Percentiles rank a stretch among this genome's conserved stretches.
Evolutionary conservation across 345 rosid species (phyloP).

Genomic region (Eucalyptus brandiana): DNA sequence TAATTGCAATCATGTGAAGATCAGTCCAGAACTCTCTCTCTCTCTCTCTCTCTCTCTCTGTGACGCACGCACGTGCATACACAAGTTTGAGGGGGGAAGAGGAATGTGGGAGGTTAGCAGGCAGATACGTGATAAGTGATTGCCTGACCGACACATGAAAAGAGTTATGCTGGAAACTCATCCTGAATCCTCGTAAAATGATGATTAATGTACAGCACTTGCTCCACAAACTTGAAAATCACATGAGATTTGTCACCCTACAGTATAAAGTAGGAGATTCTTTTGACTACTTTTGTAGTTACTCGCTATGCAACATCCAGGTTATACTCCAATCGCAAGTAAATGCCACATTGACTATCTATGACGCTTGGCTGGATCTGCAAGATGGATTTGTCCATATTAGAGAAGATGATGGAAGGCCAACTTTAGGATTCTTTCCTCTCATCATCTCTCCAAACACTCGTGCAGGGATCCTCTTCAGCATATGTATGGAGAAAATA

Average conservation of each 20-base stretch:
- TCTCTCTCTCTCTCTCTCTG: not conserved
- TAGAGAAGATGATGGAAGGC: conserved; percentile 67
- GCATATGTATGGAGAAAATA: conserved; percentile 45
- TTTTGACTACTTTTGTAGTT: not conserved
- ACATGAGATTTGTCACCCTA: not conserved
- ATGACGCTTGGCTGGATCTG: conserved; percentile 92
- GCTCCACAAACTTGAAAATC: not conserved
- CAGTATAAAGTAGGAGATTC: not conserved
- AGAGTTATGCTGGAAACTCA: not conserved
- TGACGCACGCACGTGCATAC: fast-evolving
- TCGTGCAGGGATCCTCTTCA: conserved; percentile 69
- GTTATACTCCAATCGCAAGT: conserved; percentile 85
- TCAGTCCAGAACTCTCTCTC: not conserved
- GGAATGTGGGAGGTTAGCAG: not conserved
- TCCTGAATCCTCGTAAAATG: not conserved
- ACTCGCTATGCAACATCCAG: conserved; percentile 15
- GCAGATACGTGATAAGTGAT: not conserved
- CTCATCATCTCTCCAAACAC: conserved; percentile 74
- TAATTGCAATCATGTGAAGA: not conserved
- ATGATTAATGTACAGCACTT: not conserved
- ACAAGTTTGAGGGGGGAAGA: not conserved
- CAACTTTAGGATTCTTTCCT: conserved; percentile 67
- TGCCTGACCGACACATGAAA: not conserved
- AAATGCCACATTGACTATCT: conserved; percentile 69
- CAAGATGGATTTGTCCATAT: conserved; percentile 82